These are phyloP conservation scores for Nemania sp. DNA, from an alignment of 2,329 filamentous ascomycete genomes.

Conservation along the genomic window DNA sequence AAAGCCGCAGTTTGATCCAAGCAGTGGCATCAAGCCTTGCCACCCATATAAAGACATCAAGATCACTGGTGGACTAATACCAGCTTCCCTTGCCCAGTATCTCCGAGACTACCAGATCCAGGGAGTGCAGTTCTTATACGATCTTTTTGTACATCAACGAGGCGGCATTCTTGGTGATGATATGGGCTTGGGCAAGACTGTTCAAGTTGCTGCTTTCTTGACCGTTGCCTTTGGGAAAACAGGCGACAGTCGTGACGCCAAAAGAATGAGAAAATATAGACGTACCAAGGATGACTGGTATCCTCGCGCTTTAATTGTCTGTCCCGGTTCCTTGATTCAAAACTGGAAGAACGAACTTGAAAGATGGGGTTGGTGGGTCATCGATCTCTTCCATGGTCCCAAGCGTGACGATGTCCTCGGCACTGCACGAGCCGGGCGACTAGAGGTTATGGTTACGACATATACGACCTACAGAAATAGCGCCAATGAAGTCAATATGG, in stretches of 20 bases:
- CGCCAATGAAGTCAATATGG: constrained; percentile 78
- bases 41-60: constrained; percentile 80
- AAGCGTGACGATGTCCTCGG: constrained; percentile 76
- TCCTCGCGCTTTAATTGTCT: constrained; percentile 84
- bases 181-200: constrained; percentile 97
- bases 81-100: constrained; percentile 90
- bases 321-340: constrained; percentile 85
- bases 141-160: constrained; percentile 89
- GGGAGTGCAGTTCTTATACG: constrained; percentile 86
- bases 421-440: constrained; percentile 77
- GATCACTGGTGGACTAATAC: constrained; percentile 83
- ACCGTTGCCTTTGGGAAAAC: constrained; percentile 95
- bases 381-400: constrained; percentile 82
- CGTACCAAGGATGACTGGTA: constrained; percentile 78
- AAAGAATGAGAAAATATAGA: constrained; percentile 88
- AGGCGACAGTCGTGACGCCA: constrained; percentile 84
- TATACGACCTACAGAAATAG: constrained; percentile 90
- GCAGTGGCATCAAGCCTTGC: constrained; percentile 70
- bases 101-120: constrained; percentile 91
- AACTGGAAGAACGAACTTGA: constrained; percentile 92
- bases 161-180: constrained; percentile 94
- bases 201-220: constrained; percentile 94
- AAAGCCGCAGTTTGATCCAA: constrained; percentile 73
- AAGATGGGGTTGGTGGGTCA: constrained; percentile 96
- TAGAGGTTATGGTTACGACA: constrained; percentile 95